A percentile compares a stretch with the other conserved stretches of the same genome.
These are phyloP conservation scores for Quambalaria eucalypti DNA, from an alignment of 1,284 basidiomycete genomes.

Conservation along the genomic window DNA sequence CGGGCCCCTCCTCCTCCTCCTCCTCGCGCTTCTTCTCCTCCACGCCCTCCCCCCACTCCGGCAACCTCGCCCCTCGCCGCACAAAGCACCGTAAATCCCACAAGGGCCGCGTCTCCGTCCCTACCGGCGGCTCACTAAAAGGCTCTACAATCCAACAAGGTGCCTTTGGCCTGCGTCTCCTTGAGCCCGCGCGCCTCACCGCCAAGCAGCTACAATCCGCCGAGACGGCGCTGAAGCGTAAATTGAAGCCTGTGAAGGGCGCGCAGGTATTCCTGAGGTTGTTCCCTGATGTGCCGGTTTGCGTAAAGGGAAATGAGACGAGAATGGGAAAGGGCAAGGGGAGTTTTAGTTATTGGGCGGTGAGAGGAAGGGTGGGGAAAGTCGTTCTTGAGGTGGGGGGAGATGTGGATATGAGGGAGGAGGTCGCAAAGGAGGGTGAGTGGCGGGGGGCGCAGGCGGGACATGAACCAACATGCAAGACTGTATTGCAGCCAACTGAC, in stretches of 20 bases:
- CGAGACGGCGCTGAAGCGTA: conserved; percentile 79
- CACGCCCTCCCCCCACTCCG: conserved; percentile 38
- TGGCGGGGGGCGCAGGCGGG: neutral
- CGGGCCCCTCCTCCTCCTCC: neutral
- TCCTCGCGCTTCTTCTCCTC: neutral
- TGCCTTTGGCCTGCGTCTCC: conserved; percentile 81
- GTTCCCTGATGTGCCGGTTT: conserved; percentile 93
- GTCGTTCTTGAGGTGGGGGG: conserved; percentile 94
- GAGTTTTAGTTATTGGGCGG: neutral
- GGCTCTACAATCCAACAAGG: conserved; percentile 88
- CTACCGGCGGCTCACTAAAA: conserved; percentile 73
- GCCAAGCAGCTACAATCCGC: conserved; percentile 83
- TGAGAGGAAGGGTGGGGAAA: conserved; percentile 76
- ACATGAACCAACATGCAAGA: neutral
- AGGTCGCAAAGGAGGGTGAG: conserved; percentile 82
- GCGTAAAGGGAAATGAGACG: conserved; percentile 97
- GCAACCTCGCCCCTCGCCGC: conserved; percentile 68
- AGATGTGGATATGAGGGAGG: conserved; percentile 69
- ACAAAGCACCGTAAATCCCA: conserved; percentile 76
- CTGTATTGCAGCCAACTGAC: neutral
- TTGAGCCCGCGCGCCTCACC: conserved; percentile 71
- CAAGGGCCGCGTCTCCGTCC: conserved; percentile 63
- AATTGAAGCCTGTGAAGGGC: conserved; percentile 83
- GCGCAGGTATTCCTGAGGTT: conserved; percentile 78
- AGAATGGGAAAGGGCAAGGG: conserved; percentile 97